Evolutionary conservation across 345 rosid genomes (phyloP), one percentile per base, ranked within the genome.

Genomic region (Psidium friedrichsthalianum): DNA sequence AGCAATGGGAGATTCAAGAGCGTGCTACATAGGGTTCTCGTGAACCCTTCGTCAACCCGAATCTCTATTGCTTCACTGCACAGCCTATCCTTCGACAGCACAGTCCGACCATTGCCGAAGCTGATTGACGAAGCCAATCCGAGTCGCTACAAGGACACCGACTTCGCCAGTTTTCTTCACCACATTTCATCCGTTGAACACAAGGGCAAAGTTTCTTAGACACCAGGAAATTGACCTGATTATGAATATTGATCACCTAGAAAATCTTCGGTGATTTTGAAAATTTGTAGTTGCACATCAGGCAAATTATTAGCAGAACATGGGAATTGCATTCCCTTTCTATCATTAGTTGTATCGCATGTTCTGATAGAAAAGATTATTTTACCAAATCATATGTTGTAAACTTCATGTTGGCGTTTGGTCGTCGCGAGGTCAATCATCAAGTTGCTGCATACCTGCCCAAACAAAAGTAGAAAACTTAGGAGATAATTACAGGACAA

Each of bases 1-100:
- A 91, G 91, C 86, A 90, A 90, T 74, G 92, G 91, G 51, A 89
- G 85, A 29, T 90, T 88, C 88, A 89, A 85, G 59, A 90, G 92
- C 76, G 91, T 88, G 11, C 87, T 90, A 6, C 92, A 90, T 82
- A 88, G 92, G 83, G 92, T 88, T 6, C 85, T 89, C 1, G 90
- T 83, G 8, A 90, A 89, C 82, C 40, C 76, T 25, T 59, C 56
- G 22, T 85, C 20, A 36, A 81, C 90, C 49, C 85, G 92, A 51
- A 83, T 89, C 51, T 90, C 92, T 1, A 36, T 90, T 54, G 92
- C 92, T 80, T 90, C 92, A 44, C 74, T 90, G 56, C 90, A 89
- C 83, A 87, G 90, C 61, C 58, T 89, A 44, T 86, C 90, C 32
- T 86, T 82, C 64, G 59, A 83, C 76, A 81, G 85, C 42, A 74